Evolutionary conservation across 2,329 filamentous ascomycete species (phyloP).

Genomic region (Trichoderma asperellum): DNA sequence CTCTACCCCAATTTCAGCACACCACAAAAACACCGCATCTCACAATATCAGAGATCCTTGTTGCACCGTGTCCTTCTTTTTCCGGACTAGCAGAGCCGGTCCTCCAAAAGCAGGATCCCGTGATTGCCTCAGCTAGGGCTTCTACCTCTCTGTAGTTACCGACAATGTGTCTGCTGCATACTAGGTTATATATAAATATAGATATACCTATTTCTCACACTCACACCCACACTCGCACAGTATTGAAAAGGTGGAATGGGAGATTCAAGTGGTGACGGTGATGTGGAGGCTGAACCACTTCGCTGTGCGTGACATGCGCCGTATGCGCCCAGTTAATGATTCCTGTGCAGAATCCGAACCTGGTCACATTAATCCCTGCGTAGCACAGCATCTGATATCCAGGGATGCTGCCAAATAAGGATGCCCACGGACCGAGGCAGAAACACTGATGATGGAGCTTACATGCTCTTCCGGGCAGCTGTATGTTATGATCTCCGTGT

Average conservation of each 20-base stretch:
- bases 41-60: neutral
- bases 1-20: constrained; percentile 5
- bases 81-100: constrained; percentile 23
- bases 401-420: neutral
- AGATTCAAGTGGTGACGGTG: neutral
- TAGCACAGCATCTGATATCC: neutral
- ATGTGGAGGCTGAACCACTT: neutral
- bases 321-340: neutral
- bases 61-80: constrained; percentile 27
- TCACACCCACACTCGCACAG: no score
- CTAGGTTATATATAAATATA: no score
- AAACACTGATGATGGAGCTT: neutral
- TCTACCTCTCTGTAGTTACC: neutral
- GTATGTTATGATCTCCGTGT: neutral
- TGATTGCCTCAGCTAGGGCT: constrained; percentile 10
- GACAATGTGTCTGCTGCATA: neutral
- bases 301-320: neutral
- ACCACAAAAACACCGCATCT: constrained; percentile 8
- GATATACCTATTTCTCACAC: neutral
- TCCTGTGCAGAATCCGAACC: neutral
- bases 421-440: neutral
- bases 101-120: constrained; percentile 10
- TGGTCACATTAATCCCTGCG: neutral
- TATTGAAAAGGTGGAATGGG: neutral
- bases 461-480: neutral